Evolutionary conservation across 73 alveolate genomes (phyloP).

Genomic region (Uronychia setigera): DNA sequence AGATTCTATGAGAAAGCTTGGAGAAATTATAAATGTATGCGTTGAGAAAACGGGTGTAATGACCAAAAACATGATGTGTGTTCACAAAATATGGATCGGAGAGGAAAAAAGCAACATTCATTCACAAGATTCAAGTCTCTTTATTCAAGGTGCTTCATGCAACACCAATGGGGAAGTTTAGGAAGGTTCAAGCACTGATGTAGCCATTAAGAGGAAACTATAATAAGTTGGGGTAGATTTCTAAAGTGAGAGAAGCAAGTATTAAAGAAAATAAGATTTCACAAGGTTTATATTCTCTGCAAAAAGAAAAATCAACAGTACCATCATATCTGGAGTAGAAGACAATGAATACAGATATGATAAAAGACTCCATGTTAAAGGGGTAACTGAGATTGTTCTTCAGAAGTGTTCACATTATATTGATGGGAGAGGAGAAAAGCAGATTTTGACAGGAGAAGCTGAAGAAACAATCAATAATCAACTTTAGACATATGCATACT

Average conservation of each 20-base stretch:
- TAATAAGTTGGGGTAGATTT: slow-evolving; percentile 52
- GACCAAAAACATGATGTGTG: slow-evolving; percentile 40
- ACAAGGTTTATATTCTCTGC: slow-evolving; percentile 69
- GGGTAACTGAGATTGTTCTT: slow-evolving; percentile 56
- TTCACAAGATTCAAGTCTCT: slow-evolving; percentile 5
- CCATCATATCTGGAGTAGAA: slow-evolving; percentile 54
- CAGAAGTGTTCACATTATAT: slow-evolving; percentile 15
- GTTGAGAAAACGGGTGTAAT: slow-evolving; percentile 70
- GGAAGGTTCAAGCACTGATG: slow-evolving; percentile 60
- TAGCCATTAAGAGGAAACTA: slow-evolving; percentile 60
- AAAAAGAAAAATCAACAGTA: slow-evolving; percentile 70
- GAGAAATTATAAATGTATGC: slow-evolving; percentile 97
- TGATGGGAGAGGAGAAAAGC: slow-evolving; percentile 1
- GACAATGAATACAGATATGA: slow-evolving; percentile 51
- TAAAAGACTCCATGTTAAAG: slow-evolving; percentile 66
- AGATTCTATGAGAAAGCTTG: slow-evolving; percentile 97
- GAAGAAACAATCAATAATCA: slow-evolving; percentile 16
- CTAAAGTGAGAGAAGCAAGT: slow-evolving; percentile 22
- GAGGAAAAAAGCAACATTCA: slow-evolving; percentile 5
- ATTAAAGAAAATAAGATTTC: slow-evolving; percentile 3
- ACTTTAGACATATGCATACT: slow-evolving; percentile 72
- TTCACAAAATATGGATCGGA: slow-evolving; percentile 21
- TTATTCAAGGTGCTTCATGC: slow-evolving; percentile 36
- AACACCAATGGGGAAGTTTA: slow-evolving; percentile 34
- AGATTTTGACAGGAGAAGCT: not conserved